Percentiles rank a stretch among this genome's conserved stretches.
Evolutionary conservation across 202 grass and related monocot genomes (phyloP).

Genomic region (Schoenoplectus tabernaemontani): DNA sequence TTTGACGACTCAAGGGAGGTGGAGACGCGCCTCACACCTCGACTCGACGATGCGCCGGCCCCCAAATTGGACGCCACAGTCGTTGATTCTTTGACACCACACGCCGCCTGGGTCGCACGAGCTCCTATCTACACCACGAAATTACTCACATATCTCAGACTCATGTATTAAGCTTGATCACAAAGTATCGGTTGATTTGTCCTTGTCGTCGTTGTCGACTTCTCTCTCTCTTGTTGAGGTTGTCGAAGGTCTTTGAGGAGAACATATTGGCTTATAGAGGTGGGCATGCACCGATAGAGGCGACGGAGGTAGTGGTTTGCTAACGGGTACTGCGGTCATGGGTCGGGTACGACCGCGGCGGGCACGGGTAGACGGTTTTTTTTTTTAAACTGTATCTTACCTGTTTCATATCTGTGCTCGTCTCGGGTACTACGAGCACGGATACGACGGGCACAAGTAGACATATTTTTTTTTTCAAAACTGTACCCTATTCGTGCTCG

Average conservation of each 20-base stretch:
- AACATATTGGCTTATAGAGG: not conserved
- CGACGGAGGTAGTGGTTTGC: no score
- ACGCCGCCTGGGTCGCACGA: conserved; percentile 49
- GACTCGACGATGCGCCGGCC: conserved; percentile 6
- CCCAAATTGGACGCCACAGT: conserved; percentile 17
- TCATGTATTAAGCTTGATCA: conserved; percentile 30
- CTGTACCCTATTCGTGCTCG: no score
- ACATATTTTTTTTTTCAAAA: no score
- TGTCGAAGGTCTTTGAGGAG: not conserved
- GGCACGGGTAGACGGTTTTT: no score
- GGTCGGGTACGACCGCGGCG: no score
- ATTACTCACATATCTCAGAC: conserved; percentile 63
- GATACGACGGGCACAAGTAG: no score
- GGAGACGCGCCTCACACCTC: conserved; percentile 30
- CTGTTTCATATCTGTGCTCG: no score
- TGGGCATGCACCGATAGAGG: not conserved
- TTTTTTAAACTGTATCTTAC: no score
- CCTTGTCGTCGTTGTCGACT: not conserved
- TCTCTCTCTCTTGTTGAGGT: not conserved
- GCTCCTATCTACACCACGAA: conserved; percentile 35
- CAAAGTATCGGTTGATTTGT: not conserved
- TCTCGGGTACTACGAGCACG: no score
- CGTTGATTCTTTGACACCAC: conserved; percentile 51
- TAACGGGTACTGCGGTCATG: no score
- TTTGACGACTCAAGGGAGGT: conserved; percentile 34